These are phyloP conservation scores for Akebia trifoliata DNA, from an alignment of 164 flowering plant genomes.

Conservation along the genomic window DNA sequence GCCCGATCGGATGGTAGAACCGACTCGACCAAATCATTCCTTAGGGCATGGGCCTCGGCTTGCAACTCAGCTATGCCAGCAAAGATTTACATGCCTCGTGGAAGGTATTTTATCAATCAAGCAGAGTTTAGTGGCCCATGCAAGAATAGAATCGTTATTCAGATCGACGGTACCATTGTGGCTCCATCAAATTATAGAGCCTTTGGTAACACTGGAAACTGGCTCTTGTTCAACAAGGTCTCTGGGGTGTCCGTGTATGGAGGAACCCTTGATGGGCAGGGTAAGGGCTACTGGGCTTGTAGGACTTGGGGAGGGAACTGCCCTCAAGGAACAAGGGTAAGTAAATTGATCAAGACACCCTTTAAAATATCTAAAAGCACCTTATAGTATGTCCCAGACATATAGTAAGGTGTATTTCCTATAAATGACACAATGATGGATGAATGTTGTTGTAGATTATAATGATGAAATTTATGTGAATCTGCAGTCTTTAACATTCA, in stretches of 20 bases:
- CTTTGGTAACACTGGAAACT: conserved; percentile 9
- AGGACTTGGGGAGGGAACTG: conserved; percentile 7
- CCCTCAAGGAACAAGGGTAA: conserved; percentile 26
- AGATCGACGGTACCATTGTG: conserved; percentile 23
- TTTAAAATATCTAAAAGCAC: too few relatives aligned
- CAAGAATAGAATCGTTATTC: conserved; percentile 10
- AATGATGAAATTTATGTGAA: too few relatives aligned
- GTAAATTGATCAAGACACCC: too few relatives aligned
- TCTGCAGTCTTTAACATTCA: conserved; percentile 20
- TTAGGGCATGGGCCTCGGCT: conserved; percentile 24
- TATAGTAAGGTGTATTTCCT: too few relatives aligned
- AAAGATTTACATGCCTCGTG: conserved; percentile 22
- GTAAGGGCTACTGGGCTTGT: conserved; percentile 24
- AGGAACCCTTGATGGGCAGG: conserved; percentile 21
- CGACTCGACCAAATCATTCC: conserved; percentile 17
- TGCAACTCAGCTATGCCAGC: conserved; percentile 19
- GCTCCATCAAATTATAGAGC: conserved; percentile 16
- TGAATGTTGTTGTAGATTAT: too few relatives aligned
- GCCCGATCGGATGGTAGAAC: conserved; percentile 21
- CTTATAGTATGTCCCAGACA: too few relatives aligned
- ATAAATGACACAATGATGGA: too few relatives aligned
- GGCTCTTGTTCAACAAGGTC: conserved; percentile 21
- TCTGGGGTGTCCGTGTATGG: conserved; percentile 20
- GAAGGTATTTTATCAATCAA: conserved; percentile 20
- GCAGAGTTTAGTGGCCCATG: conserved; percentile 26